Conservation (phyloP, 345 rosid genomes). For the Odontarrhena argentea region DNA sequence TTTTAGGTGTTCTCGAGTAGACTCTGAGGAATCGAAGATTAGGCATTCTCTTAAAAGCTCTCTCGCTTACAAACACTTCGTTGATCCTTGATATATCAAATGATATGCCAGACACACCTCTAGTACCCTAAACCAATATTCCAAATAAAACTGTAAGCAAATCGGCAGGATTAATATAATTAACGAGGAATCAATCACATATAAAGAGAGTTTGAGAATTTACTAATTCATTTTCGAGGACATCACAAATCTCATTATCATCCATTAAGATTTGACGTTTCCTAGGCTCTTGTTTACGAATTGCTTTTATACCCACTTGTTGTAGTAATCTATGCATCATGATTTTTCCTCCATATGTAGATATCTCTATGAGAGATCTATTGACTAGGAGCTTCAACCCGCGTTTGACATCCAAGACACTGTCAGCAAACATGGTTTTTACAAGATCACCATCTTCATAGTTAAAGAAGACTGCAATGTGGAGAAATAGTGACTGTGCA, state of each 20-base stretch:
- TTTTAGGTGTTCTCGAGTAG: neutral
- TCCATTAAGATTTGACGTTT: neutral
- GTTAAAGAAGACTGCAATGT: conserved; percentile 20
- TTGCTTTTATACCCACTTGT: neutral
- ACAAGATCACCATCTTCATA: neutral
- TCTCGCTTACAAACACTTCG: neutral
- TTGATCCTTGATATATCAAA: conserved; percentile 3
- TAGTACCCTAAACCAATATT: conserved; percentile 28
- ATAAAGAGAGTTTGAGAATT: too few species aligned
- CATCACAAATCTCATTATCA: neutral
- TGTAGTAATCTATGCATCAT: conserved; percentile 19
- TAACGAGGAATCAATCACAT: too few species aligned
- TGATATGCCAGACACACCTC: conserved; percentile 26
- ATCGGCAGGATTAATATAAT: too few species aligned
- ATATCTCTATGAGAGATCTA: conserved; percentile 17
- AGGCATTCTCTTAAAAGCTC: conserved; percentile 20
- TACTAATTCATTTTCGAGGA: neutral
- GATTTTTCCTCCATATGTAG: neutral
- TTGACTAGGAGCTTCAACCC: conserved; percentile 5
- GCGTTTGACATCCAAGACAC: neutral
- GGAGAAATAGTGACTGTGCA: conserved; percentile 6
- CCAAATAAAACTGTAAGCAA: neutral
- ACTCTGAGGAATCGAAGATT: conserved; percentile 36
- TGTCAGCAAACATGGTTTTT: neutral
- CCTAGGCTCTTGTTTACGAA: neutral